Conservation (phyloP, 305 asterid species). For the Fraxinus xanthoxyloides region DNA sequence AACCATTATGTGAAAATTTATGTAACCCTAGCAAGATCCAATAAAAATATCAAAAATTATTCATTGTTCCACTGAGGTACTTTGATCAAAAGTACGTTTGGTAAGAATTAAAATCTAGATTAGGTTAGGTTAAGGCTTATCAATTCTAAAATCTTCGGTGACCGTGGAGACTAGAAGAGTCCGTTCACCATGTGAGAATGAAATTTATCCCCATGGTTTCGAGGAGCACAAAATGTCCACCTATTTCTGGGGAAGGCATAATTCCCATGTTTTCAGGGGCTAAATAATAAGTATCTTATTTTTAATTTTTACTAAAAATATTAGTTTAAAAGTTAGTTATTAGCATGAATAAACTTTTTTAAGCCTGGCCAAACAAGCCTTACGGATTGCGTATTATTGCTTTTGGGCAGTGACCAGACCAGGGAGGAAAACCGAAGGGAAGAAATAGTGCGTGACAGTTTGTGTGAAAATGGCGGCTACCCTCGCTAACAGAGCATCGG, state of each 20-base stretch:
- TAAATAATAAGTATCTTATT: background rate
- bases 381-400: background rate
- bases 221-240: background rate
- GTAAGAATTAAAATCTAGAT: no score
- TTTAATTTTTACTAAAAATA: background rate
- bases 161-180: no score
- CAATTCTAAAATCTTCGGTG: no score
- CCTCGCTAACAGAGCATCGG: conserved; percentile 34
- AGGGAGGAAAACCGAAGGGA: background rate
- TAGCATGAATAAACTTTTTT: background rate
- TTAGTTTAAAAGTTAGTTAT: background rate
- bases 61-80: no score
- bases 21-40: no score
- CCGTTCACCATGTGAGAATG: no score
- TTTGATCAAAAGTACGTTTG: no score
- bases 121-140: no score
- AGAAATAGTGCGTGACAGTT: background rate
- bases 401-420: background rate
- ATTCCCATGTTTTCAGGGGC: background rate
- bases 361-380: background rate
- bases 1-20: no score
- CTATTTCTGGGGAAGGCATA: background rate
- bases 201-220: background rate
- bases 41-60: background rate
- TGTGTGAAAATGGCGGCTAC: conserved; percentile 54